Percentiles rank a stretch among this genome's conserved stretches.
Evolutionary conservation across 352 stramenopile species (phyloP).

Genomic region (Pythium biforme): DNA sequence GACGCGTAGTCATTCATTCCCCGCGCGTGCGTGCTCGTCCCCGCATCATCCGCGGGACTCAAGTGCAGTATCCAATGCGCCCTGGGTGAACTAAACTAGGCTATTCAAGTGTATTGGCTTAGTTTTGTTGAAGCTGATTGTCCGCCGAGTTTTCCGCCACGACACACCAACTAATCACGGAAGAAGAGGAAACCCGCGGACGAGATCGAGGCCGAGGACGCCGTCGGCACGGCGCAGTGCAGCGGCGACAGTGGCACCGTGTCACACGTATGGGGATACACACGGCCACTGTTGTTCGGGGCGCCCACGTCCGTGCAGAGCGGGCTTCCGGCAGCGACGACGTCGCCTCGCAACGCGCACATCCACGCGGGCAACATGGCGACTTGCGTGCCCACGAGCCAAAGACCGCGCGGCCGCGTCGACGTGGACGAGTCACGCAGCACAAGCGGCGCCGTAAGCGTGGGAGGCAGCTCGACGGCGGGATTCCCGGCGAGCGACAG

Average conservation of each 20-base stretch:
- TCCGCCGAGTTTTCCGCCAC: too few relatives aligned
- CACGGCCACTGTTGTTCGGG: too few relatives aligned
- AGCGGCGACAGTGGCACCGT: too few relatives aligned
- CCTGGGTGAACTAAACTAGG: not conserved
- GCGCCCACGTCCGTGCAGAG: too few relatives aligned
- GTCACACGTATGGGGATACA: too few relatives aligned
- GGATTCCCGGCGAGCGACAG: conserved; percentile 19
- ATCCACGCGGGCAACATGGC: conserved; percentile 5
- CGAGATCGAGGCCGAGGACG: not conserved
- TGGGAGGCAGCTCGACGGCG: not conserved
- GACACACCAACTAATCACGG: too few relatives aligned
- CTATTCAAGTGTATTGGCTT: not conserved
- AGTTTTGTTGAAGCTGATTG: conserved; percentile 1
- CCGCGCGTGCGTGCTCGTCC: too few relatives aligned
- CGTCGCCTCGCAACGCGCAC: not conserved
- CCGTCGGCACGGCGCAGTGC: too few relatives aligned
- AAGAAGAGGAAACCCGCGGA: not conserved
- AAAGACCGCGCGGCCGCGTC: conserved; percentile 4
- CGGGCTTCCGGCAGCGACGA: not conserved
- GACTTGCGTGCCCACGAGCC: conserved; percentile 3
- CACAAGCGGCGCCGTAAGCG: not conserved
- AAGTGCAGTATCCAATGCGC: not conserved
- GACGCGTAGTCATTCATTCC: too few relatives aligned
- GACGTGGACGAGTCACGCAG: not conserved
- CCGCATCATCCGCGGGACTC: too few relatives aligned